Base-by-base conservation (phyloP, 2,329 filamentous ascomycete species). In the Thielaviopsis populi region DNA sequence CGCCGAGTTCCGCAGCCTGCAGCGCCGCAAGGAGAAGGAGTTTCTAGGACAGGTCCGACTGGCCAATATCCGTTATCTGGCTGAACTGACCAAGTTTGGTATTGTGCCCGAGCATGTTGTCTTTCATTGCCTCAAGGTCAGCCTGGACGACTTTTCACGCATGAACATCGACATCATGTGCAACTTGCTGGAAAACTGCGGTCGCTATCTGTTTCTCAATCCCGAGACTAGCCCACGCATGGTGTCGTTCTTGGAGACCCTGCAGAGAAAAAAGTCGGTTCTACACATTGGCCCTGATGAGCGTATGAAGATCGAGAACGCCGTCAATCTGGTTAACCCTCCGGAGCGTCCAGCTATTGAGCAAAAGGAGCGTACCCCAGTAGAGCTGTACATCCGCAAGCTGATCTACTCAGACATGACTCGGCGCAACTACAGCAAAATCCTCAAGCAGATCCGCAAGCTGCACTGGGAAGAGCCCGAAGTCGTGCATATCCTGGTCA, bases 101-200 rank as follows among this genome's bases (percentile, higher is more conserved):
- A 90, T 96, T 40, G 94, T 99, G 8, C 94, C 95, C 0, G 94
- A 99, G 73, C 94, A 99, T 74, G 92, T 99, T 68, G 95, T 99
- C 63, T 99, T 99, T 72, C 94, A 99, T 72, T 99, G 94, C 72
- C 83, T 99, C 69, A 99, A 96, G 74, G 92, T 99, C 73, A 95
- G 92, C 69, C 77, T 99, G 33, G 94, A 99, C 70, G 94, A 99
- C 71, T 99, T 99, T 71, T 96, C 94, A 1, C 84, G 92, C 67
- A 96, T 96, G 88, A 99, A 99, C 71, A 96, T 99, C 68, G 95
- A 99, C 73, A 96, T 99, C 69, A 92, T 99, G 68, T 95, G 91
- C 70, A 95, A 95, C 70, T 79, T 99, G 33, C 80, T 99, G 24
- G 94, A 99, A 73, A 97, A 97, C 68, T 99, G 95, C 71, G 94